These are phyloP conservation scores for Sphaerulina vaccinii DNA, from an alignment of 2,329 filamentous ascomycete species.

Conservation along the genomic window DNA sequence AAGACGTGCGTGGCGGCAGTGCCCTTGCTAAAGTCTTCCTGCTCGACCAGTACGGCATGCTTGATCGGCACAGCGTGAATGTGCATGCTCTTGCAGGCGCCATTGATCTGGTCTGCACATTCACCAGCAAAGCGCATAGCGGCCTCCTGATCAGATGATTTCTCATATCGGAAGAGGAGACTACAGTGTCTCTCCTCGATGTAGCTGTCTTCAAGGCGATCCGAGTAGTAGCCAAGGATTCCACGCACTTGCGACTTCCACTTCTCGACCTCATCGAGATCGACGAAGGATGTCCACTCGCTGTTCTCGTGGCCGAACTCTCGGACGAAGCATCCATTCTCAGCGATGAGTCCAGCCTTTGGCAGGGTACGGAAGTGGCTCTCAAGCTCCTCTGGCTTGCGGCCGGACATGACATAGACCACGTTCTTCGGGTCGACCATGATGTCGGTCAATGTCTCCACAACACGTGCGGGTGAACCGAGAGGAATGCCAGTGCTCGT, in stretches of 20 bases:
- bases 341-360: constrained; percentile 83
- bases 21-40: constrained; percentile 81
- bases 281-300: constrained; percentile 75
- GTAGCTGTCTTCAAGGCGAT: constrained; percentile 82
- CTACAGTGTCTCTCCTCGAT: constrained; percentile 92
- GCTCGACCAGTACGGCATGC: constrained; percentile 78
- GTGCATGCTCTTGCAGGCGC: constrained; percentile 78
- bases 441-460: constrained; percentile 79
- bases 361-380: constrained; percentile 80
- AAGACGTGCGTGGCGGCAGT: constrained; percentile 77
- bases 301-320: constrained; percentile 56
- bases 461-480: constrained; percentile 79
- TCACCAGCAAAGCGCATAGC: constrained; percentile 81
- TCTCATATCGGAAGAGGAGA: constrained; percentile 85
- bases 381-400: constrained; percentile 83
- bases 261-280: constrained; percentile 64
- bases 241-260: constrained; percentile 84
- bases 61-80: constrained; percentile 79
- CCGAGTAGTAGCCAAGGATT: constrained; percentile 85
- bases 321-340: constrained; percentile 90
- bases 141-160: constrained; percentile 71
- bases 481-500: constrained; percentile 81
- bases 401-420: constrained; percentile 91
- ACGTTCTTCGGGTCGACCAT: constrained; percentile 76
- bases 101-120: constrained; percentile 92